Conservation (phyloP, 2,329 filamentous ascomycete genomes). For the Cercospora berteroae region DNA sequence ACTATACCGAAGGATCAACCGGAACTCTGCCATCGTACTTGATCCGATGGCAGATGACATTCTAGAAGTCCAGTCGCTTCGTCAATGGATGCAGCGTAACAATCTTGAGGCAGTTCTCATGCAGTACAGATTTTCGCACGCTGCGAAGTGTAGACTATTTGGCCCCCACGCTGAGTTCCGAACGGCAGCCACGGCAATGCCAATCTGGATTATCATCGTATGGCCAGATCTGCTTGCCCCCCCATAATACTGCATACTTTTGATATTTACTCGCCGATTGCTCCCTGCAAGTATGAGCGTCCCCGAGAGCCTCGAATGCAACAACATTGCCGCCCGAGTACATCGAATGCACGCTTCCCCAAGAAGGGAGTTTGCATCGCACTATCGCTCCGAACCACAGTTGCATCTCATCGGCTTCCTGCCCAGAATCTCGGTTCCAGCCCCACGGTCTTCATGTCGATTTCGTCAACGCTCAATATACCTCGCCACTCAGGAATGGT, state of each 20-base stretch:
- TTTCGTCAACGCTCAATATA: background rate
- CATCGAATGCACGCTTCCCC: background rate
- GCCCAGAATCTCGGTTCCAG: background rate
- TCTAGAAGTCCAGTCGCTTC: background rate
- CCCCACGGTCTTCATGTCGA: background rate
- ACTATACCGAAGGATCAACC: background rate
- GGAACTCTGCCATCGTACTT: background rate
- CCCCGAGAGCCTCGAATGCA: slow-evolving; percentile 1
- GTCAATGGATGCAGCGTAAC: background rate
- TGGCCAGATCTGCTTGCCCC: background rate
- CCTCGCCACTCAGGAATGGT: background rate
- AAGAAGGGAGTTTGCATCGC: slow-evolving; percentile 2
- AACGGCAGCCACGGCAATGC: background rate
- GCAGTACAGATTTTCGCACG: background rate
- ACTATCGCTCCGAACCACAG: background rate
- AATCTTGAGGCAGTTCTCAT: background rate
- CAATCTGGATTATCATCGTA: background rate
- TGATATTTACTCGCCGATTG: slow-evolving; percentile 1
- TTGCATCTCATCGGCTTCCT: background rate
- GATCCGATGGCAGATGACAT: background rate
- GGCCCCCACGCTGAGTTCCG: background rate
- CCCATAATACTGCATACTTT: background rate
- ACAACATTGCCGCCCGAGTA: background rate
- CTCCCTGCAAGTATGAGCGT: background rate
- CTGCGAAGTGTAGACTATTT: background rate